Base-by-base conservation (phyloP, 352 stramenopile species). In the Globisporangium cylindrosporum region DNA sequence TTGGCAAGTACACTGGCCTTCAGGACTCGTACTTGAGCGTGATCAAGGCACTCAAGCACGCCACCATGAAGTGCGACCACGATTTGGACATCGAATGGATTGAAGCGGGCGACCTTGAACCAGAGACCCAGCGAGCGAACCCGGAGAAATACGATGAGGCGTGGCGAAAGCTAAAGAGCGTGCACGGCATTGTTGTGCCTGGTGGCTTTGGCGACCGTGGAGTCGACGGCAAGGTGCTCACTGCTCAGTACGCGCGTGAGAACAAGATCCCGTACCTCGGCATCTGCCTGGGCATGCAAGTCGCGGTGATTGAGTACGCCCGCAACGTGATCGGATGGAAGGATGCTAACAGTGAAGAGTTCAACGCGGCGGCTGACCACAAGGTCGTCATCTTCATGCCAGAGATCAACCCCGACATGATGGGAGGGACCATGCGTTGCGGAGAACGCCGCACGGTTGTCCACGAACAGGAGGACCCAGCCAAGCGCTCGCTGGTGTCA, bases 351-450 rank as follows among this genome's bases (percentile, higher is more conserved):
- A 98, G 91, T 58, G 92, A 97, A 62, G 97, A 99, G 79, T 99
- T 99, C 71, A 73, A 95, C 64, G 79, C 89, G 54, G 73, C 91
- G 46, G 80, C 88, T 24, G 71, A 86, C 36, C 85, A 98, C 76
- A 97, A 96, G 70, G 95, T 99, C 41, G 93, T 99, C n/a, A 84
- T 99, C 60, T 99, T 99, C 81, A 99, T 99, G 98, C 98, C 98
- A 1, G 98, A 99, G 84, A 99, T 99, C 75, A 97, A 99, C 79
- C 86, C 84, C 4, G 91, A 97, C 53, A 88, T 96, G 48, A 99
- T 99, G 97, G 98, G 98, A 53, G 98, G 98, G 64, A 99, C 97
- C 12, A 99, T 99, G 98, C 94, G 98, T 62, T 95, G 99, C n/a
- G 98, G 98, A 61, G 97, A 90, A 54, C 87, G 97, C 25, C 85